Evolutionary conservation across 768 basidiomycete species (phyloP), one percentile per base, ranked within the genome.

Genomic region (Phylloporus arenicola): DNA sequence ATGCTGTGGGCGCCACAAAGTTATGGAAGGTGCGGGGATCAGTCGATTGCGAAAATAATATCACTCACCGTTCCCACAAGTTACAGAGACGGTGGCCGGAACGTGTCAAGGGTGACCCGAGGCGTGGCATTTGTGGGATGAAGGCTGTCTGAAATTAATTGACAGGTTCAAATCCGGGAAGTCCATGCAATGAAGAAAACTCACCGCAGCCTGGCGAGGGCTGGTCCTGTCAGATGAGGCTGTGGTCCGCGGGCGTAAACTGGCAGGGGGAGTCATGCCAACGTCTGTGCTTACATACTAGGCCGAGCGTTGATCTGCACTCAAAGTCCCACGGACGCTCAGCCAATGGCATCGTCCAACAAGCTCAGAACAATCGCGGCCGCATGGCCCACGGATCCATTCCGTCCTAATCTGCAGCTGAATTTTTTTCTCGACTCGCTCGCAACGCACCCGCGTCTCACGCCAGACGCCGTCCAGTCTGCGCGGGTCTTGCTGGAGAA

Each of bases 351-450:
- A n/a, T 48, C 59, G 25, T 62, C 67, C 47, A 74, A 43, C 10
- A 43, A 78, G 59, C 74, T 89, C 55, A 68, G 65, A 37, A 59
- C 67, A 10, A 76, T 88, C 43, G 85, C 84, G 1, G 68, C 76
- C 38, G 64, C 74, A 34, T 92, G 88, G 86, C 76, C 79, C 14
- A 68, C 67, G 12, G 88, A 92, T 58, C 86, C 86, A 0, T 86
- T 91, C 63, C 77, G 88, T 3, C 87, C 86, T 1, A 83, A 86
- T 54, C 61, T 90, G 8, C 88, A 91, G 69, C 74, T 90, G 29
- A 79, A 77, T 55, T 76, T 65, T 1, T 82, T 90, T 56, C 72
- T 90, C 33, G 66, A 73, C 25, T 81, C 84, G 0, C 73, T 90
- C 50, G 73, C 86, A 1, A 69, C 74, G 0, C 88, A 90, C 58